Evolutionary conservation across 805 yeast genomes (phyloP).

Genomic region (Kurtzmaniella fragi): DNA sequence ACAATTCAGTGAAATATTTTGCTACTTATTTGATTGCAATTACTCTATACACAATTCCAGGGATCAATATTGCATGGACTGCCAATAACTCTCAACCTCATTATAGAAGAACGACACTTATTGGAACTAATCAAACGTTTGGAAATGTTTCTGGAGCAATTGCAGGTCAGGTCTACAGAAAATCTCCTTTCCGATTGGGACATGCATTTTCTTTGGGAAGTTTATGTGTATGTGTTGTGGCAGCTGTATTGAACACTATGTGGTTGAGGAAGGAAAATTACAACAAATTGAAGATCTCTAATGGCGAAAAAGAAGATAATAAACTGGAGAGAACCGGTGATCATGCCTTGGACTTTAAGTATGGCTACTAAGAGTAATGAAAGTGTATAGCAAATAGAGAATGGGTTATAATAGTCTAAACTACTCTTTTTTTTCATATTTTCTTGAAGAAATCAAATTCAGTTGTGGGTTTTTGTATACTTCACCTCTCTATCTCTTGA

Average conservation of each 20-base stretch:
- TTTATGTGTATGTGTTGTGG: constrained; percentile 14
- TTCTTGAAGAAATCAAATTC: no score
- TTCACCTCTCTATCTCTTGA: no score
- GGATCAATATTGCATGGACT: constrained; percentile 40
- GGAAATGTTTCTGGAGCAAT: constrained; percentile 44
- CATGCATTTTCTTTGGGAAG: constrained; percentile 36
- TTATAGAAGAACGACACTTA: constrained; percentile 38
- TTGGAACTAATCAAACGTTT: constrained; percentile 38
- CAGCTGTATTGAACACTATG: constrained; percentile 11
- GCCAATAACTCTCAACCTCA: constrained; percentile 37
- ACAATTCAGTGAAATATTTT: constrained; percentile 28
- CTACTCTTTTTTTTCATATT: no score
- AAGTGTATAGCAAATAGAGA: no score
- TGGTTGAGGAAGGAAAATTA: constrained; percentile 7
- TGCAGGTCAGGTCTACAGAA: constrained; percentile 39
- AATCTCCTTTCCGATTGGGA: constrained; percentile 35
- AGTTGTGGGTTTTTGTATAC: no score
- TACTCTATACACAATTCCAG: constrained; percentile 32
- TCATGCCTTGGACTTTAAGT: constrained; percentile 16
- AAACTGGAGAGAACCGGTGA: constrained; percentile 15
- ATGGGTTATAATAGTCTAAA: no score
- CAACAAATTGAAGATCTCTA: constrained; percentile 9
- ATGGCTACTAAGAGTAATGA: constrained; percentile 6
- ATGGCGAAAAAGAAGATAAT: constrained; percentile 15
- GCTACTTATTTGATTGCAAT: constrained; percentile 32